phyloP scores from a whole-genome alignment of 1,139 yeast species.

The Suhomyces kunorum region DNA sequence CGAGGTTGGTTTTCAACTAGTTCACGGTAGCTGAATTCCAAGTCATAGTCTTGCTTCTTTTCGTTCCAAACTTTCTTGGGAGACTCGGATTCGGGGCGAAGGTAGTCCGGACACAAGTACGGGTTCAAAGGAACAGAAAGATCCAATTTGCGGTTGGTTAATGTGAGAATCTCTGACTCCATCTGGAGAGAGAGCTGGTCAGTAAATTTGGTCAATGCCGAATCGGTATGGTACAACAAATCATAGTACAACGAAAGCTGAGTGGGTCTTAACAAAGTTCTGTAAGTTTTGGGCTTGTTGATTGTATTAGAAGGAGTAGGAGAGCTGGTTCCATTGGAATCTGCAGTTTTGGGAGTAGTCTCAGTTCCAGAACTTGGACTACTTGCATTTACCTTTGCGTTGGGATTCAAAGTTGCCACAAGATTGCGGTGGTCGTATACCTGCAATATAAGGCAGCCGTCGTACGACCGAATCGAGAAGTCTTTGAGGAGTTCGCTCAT shows the following conservation, averaged over 20 bases:
- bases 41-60: slow-evolving; percentile 35
- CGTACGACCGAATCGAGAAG: slow-evolving; percentile 78
- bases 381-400: slow-evolving; percentile 1
- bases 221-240: slow-evolving; percentile 78
- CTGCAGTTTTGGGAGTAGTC: slow-evolving; percentile 7
- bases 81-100: slow-evolving; percentile 47
- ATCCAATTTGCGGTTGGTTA: slow-evolving; percentile 76
- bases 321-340: slow-evolving; percentile 6
- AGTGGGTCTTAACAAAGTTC: slow-evolving; percentile 78
- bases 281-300: slow-evolving; percentile 63
- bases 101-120: slow-evolving; percentile 47
- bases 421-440: slow-evolving; percentile 70
- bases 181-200: slow-evolving; percentile 74
- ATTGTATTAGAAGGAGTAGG: slow-evolving; percentile 12
- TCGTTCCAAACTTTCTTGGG: slow-evolving; percentile 49
- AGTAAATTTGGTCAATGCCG: slow-evolving; percentile 70
- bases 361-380: slow-evolving; percentile 5
- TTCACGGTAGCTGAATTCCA: slow-evolving; percentile 46
- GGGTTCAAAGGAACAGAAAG: slow-evolving; percentile 74
- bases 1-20: slow-evolving; percentile 47
- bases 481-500: slow-evolving; percentile 87
- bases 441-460: slow-evolving; percentile 84
- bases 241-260: slow-evolving; percentile 83
- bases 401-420: slow-evolving; percentile 21
- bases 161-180: slow-evolving; percentile 80